Base-by-base conservation (phyloP, 2,329 filamentous ascomycete genomes). In the Raffaelea ambrosiae region DNA sequence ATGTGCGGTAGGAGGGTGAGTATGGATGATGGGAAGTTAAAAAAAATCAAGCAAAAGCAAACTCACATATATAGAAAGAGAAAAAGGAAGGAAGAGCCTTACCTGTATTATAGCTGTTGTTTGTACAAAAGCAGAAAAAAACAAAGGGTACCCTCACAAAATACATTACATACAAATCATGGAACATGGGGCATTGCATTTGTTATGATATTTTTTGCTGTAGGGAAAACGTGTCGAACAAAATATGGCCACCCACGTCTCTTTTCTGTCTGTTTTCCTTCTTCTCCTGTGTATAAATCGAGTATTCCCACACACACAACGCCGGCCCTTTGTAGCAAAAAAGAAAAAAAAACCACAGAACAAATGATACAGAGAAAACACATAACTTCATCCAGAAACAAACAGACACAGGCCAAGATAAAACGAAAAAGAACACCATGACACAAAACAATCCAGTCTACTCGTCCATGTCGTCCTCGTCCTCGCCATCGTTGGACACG, bases 401-500 rank as follows among this genome's bases (percentile, higher is more conserved):
- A 9, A n/a, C 7, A 40, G 36, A n/a, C n/a, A n/a, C n/a, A 14
- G 33, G 33, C 5, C 13, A n/a, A n/a, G 29, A 33, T 33, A 16
- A 38, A 19, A 40, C 36, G 19, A n/a, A 40, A 40, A 40, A 19
- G 35, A 38, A 5, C 35, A 5, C 26, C 26, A n/a, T n/a, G n/a
- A n/a, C 26, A 29, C 7, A 29, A 29, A 29, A 29, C 7, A 29
- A 13, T 29, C 26, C 26, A 29, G 7, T 29, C 26, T 29, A 29
- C 26, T 29, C 26, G 7, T 29, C 26, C 26, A 29, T 29, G 29
- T 55, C 51, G 38, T 74, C 72, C 68, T 75, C 72, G 44, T 76
- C 65, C 20, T 54, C 53, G 31, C 68, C 77, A 51, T 78, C 73
- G 49, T 69, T 70, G 18, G 73, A 70, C 29, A 77, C 82, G 60